These are phyloP conservation scores for Eucalyptus leucophloia DNA, from an alignment of 345 rosid genomes.

Conservation along the genomic window DNA sequence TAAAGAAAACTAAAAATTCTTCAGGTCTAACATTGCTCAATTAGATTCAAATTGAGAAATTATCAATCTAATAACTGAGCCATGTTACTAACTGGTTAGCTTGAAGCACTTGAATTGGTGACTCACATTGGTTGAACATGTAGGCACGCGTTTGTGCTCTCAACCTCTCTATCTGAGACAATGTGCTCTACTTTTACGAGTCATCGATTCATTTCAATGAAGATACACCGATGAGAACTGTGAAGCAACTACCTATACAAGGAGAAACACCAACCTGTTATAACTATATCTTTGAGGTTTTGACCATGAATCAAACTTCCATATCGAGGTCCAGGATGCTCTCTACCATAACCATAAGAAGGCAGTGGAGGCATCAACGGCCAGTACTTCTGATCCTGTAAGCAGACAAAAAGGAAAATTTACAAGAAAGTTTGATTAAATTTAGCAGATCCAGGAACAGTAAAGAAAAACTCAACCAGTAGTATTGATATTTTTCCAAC, in stretches of 20 bases:
- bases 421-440: background rate
- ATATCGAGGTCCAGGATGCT: conserved; percentile 56
- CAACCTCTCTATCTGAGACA: background rate
- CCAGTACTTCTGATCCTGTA: conserved; percentile 51
- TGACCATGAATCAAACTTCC: conserved; percentile 60
- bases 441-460: background rate
- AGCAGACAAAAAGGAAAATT: background rate
- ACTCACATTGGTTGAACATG: background rate
- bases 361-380: conserved; percentile 54
- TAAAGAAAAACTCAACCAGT: background rate
- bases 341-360: conserved; percentile 58
- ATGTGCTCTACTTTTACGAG: background rate
- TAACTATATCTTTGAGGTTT: conserved; percentile 48
- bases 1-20: background rate
- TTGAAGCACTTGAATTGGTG: background rate
- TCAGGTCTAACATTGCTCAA: background rate
- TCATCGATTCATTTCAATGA: background rate
- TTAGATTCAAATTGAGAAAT: background rate
- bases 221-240: background rate
- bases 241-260: background rate
- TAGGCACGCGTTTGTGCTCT: background rate
- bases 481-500: background rate
- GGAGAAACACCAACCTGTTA: conserved; percentile 27
- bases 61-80: background rate
- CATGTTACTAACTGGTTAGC: background rate